These are phyloP conservation scores for Penicillium taxi DNA, from an alignment of 495 filamentous ascomycete genomes.

Conservation along the genomic window DNA sequence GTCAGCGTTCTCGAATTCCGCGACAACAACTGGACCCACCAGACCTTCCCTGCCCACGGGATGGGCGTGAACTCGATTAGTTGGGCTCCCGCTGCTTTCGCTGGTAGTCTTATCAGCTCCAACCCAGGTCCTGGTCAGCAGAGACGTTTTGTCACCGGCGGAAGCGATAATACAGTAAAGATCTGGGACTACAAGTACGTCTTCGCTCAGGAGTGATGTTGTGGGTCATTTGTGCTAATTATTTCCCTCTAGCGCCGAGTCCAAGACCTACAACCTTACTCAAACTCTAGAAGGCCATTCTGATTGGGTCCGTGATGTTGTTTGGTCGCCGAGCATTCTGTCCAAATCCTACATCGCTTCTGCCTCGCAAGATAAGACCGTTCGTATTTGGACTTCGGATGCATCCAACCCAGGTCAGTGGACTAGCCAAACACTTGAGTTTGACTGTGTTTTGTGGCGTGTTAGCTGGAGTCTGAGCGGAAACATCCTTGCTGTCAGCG, in stretches of 20 bases:
- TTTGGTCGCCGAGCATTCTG: slow-evolving; percentile 89
- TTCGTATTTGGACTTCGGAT: slow-evolving; percentile 89
- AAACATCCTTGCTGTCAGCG: slow-evolving; percentile 88
- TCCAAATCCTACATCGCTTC: slow-evolving; percentile 93
- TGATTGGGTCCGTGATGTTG: slow-evolving; percentile 97
- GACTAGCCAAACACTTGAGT: slow-evolving; percentile 72
- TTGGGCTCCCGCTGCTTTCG: slow-evolving; percentile 79
- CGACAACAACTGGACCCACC: slow-evolving; percentile 78
- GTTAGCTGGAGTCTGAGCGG: slow-evolving; percentile 98
- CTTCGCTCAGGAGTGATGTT: not conserved
- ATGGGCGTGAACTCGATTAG: slow-evolving; percentile 90
- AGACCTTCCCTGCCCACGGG: slow-evolving; percentile 84
- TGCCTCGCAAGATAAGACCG: slow-evolving; percentile 92
- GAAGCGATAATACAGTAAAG: slow-evolving; percentile 85
- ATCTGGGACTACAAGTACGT: slow-evolving; percentile 68
- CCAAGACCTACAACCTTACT: slow-evolving; percentile 45
- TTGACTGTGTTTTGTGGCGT: slow-evolving; percentile 86
- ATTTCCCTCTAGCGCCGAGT: slow-evolving; percentile 34
- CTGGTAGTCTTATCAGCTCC: slow-evolving; percentile 71
- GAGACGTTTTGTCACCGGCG: slow-evolving; percentile 84
- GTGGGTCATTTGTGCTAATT: slow-evolving; percentile 5
- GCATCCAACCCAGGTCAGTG: slow-evolving; percentile 57
- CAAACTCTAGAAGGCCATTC: slow-evolving; percentile 67
- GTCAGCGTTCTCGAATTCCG: slow-evolving; percentile 93
- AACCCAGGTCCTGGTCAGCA: slow-evolving; percentile 53